Conservation (phyloP, 805 yeast species). For the Cyberlindnera bimundalis region DNA sequence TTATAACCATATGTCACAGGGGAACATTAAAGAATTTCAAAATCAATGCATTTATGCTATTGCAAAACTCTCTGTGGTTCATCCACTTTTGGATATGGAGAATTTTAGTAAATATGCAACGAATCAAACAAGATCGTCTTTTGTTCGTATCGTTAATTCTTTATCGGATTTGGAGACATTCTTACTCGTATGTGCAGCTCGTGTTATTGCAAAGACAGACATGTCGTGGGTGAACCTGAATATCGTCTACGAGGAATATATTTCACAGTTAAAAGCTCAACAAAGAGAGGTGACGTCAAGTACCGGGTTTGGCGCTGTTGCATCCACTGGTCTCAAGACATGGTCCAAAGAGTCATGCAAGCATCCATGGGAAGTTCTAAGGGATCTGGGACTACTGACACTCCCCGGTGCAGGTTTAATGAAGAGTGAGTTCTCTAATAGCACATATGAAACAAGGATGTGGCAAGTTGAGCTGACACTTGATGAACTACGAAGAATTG, state of each 20-base stretch:
- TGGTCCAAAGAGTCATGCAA: constrained; percentile 62
- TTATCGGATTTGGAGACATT: constrained; percentile 72
- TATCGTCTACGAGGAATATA: constrained; percentile 73
- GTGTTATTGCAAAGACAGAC: constrained; percentile 59
- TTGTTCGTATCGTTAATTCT: constrained; percentile 29
- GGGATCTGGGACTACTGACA: constrained; percentile 17
- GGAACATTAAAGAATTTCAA: constrained; percentile 51
- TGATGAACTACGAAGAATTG: constrained; percentile 24
- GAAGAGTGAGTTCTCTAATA: constrained; percentile 15
- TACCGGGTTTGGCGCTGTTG: constrained; percentile 24
- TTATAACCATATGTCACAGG: constrained; percentile 53
- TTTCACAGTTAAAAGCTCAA: constrained; percentile 44
- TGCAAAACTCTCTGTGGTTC: constrained; percentile 27
- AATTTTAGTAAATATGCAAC: constrained; percentile 27
- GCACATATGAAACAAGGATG: constrained; percentile 23
- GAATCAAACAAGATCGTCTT: constrained; percentile 29
- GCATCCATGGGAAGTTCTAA: constrained; percentile 72
- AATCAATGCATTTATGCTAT: constrained; percentile 43
- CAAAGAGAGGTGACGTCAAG: constrained; percentile 34
- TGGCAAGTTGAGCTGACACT: constrained; percentile 28
- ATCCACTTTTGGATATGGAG: constrained; percentile 26
- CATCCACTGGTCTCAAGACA: constrained; percentile 40
- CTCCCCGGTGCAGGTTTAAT: constrained; percentile 12
- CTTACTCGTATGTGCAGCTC: constrained; percentile 68
- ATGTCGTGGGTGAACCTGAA: constrained; percentile 68